Base-by-base conservation (phyloP, 495 filamentous ascomycete species). In the Melanomma pulvis-pyrius region DNA sequence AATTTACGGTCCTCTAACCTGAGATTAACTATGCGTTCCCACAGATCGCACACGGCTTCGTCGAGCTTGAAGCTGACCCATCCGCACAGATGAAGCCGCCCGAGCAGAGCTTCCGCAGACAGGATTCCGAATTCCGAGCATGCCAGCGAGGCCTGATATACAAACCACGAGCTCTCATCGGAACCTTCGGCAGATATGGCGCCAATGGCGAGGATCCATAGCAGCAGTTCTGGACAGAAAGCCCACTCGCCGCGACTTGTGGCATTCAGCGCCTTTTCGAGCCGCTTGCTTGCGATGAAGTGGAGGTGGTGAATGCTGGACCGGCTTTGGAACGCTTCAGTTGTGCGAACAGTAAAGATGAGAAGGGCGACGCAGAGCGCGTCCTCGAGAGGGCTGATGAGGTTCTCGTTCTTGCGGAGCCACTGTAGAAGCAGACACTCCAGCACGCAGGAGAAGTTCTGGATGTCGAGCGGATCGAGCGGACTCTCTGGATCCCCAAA, bases 201-300 rank as follows among this genome's bases (percentile, higher is more conserved):
- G 32, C 71, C 71, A 34, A 71, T 69, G 24, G 65, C 57, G 21
- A 74, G 59, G 26, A 74, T 65, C 71, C 71, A 74, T 25, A 74
- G 41, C 1, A 69, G 61, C 17, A 74, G 63, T 26, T 69, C 69
- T 3, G 71, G 69, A 34, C 54, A 66, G 6, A 24, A 24, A 11
- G 12, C 11, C 71, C 71, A 74, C 30, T 74, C 69, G 7, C 2
- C 4, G 13, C 61, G 59, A 25, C 61, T 64, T 56, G 65, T 67
- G 24, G 66, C 61, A 24, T 30, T 67, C 29, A 69, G 30, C 30
- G 63, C 65, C 51, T 71, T 61, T 63, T 67, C 55, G 11, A 72
- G 62, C 21, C 69, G 66, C 30, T 67, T 71, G 65, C 59, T 69
- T 3, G 69, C 65, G 13, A 62, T 50, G 32, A 57, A 50, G 58